Conservation (phyloP, 2,329 filamentous ascomycete genomes). For the Scortechinia acanthostroma region DNA sequence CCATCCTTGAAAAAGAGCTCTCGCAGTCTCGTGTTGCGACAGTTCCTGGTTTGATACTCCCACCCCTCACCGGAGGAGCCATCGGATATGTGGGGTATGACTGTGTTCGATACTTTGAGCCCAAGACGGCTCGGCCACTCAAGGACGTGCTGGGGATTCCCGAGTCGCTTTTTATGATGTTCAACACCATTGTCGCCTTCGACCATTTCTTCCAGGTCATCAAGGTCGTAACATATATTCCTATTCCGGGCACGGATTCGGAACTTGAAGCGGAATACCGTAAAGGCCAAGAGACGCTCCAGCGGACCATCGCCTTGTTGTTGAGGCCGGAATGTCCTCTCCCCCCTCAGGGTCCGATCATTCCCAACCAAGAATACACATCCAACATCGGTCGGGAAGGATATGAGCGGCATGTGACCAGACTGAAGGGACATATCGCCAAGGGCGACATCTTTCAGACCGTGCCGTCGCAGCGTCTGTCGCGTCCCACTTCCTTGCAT, state of each 20-base stretch:
- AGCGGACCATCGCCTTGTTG: conserved; percentile 64
- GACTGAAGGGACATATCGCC: conserved; percentile 82
- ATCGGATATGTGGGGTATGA: conserved; percentile 97
- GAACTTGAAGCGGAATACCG: conserved; percentile 65
- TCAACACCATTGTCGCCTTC: conserved; percentile 87
- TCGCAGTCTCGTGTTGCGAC: conserved; percentile 72
- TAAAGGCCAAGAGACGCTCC: conserved; percentile 56
- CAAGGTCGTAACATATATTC: conserved; percentile 87
- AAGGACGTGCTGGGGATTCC: conserved; percentile 84
- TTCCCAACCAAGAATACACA: conserved; percentile 69
- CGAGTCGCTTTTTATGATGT: conserved; percentile 94
- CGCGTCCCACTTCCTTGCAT: conserved; percentile 81
- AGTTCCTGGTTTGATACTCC: conserved; percentile 75
- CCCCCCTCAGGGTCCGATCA: conserved; percentile 69
- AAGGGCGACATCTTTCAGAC: conserved; percentile 95
- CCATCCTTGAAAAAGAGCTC: conserved; percentile 74
- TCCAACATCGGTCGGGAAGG: conserved; percentile 86
- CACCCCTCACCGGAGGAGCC: conserved; percentile 81
- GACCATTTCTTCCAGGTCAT: conserved; percentile 90
- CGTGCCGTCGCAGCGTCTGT: conserved; percentile 88
- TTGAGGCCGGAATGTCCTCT: conserved; percentile 70
- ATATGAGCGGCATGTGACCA: conserved; percentile 83
- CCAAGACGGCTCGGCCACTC: conserved; percentile 82
- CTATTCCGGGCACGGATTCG: conserved; percentile 48
- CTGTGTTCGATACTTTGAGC: conserved; percentile 95